A percentile compares a stretch with the other conserved stretches of the same genome.
phyloP scores from a whole-genome alignment of 2,329 filamentous ascomycete genomes.

The Diplodia intermedia region DNA sequence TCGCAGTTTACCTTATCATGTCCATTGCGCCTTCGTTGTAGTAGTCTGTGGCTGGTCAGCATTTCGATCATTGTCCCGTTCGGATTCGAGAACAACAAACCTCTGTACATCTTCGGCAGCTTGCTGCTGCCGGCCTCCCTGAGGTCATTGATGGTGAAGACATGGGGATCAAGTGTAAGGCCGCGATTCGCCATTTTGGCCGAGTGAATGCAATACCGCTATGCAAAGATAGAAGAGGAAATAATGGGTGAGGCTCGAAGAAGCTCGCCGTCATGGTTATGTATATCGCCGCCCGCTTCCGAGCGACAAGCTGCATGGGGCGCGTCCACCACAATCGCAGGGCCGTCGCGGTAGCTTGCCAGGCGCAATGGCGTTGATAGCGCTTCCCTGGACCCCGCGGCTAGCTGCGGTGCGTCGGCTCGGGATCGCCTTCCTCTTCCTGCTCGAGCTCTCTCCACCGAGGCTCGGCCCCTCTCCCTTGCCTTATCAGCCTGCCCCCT shows the following conservation, averaged over 20 bases:
- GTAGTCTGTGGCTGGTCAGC: slow-evolving; percentile 52
- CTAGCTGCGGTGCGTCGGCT: slow-evolving; percentile 1
- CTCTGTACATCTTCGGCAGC: slow-evolving; percentile 51
- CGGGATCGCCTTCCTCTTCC: slow-evolving; percentile 13
- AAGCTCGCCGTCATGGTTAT: slow-evolving; percentile 1
- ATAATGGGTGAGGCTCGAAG: too few species aligned
- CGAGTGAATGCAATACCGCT: background rate
- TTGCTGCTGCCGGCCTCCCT: slow-evolving; percentile 50
- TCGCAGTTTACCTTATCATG: slow-evolving; percentile 50
- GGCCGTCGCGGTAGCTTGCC: slow-evolving; percentile 2
- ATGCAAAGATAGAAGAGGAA: background rate
- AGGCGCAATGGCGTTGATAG: background rate
- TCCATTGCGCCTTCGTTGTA: slow-evolving; percentile 66
- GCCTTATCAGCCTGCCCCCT: background rate
- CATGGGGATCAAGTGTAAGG: slow-evolving; percentile 36
- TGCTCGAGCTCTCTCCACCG: background rate
- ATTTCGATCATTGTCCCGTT: background rate
- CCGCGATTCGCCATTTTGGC: slow-evolving; percentile 37
- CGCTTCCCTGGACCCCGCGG: background rate
- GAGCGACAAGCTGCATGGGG: background rate
- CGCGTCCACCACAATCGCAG: background rate
- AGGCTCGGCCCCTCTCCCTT: background rate
- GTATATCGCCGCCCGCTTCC: background rate
- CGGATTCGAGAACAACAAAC: slow-evolving; percentile 35
- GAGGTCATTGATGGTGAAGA: slow-evolving; percentile 37